These are phyloP conservation scores for Cladosporium colombiae DNA, from an alignment of 2,329 filamentous ascomycete species.

Conservation along the genomic window DNA sequence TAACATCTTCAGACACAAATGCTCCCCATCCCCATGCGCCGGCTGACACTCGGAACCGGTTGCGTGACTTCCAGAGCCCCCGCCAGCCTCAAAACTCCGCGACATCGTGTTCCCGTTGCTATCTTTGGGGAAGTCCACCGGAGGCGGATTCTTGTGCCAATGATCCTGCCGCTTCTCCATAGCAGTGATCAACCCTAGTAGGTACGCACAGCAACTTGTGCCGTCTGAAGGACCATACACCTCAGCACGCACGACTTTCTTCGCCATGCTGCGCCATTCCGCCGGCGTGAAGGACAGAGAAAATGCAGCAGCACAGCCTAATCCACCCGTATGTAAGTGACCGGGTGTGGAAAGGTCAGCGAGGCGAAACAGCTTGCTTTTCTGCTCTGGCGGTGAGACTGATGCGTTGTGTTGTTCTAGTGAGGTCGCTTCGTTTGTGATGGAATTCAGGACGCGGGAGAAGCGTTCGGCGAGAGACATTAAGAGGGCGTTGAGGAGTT, in stretches of 20 bases:
- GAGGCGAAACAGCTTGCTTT: slow-evolving; percentile 44
- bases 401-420: slow-evolving; percentile 8
- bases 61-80: slow-evolving; percentile 10
- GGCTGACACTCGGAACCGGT: slow-evolving; percentile 5
- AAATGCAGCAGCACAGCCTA: slow-evolving; percentile 48
- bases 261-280: slow-evolving; percentile 48
- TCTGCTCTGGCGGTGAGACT: neutral
- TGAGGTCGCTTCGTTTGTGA: slow-evolving; percentile 44
- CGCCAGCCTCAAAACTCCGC: neutral
- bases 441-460: slow-evolving; percentile 41
- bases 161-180: slow-evolving; percentile 45
- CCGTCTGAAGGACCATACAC: slow-evolving; percentile 40
- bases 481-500: slow-evolving; percentile 45
- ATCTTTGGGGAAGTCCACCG: slow-evolving; percentile 16
- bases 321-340: slow-evolving; percentile 46
- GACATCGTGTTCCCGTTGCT: slow-evolving; percentile 22
- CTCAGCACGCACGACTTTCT: slow-evolving; percentile 48
- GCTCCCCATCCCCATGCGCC: slow-evolving; percentile 26
- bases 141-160: slow-evolving; percentile 40
- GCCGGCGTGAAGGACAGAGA: slow-evolving; percentile 44
- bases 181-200: slow-evolving; percentile 41
- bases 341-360: slow-evolving; percentile 43
- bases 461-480: slow-evolving; percentile 46
- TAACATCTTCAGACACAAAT: slow-evolving; percentile 36
- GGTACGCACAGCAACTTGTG: slow-evolving; percentile 33